These are phyloP conservation scores for Apostasia ramifera DNA, from an alignment of 106 monocot genomes.

Conservation along the genomic window DNA sequence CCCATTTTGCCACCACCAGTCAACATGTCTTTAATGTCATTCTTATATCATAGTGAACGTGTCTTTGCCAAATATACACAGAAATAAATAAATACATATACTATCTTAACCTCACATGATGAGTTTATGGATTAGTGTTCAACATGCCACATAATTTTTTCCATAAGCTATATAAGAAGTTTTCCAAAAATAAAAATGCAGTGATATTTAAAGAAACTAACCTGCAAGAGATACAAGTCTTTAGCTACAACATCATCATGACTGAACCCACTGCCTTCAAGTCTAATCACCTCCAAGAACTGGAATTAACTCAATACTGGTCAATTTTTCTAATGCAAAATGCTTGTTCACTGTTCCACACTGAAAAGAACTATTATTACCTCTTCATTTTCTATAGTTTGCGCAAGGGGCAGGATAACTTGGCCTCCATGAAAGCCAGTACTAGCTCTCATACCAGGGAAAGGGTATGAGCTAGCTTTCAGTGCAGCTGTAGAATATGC, in stretches of 20 bases:
- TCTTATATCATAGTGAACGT: no score
- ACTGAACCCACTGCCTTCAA: constrained; percentile 64
- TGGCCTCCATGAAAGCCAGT: constrained; percentile 68
- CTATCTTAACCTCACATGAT: no score
- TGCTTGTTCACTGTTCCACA: no score
- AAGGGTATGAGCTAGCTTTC: constrained; percentile 42
- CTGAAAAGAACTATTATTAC: constrained; percentile 16
- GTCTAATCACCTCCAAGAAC: constrained; percentile 86
- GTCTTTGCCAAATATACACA: no score
- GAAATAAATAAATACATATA: no score
- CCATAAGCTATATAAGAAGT: no score
- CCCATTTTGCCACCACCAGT: no score
- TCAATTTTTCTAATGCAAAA: no score
- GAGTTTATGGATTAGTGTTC: no score
- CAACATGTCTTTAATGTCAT: no score
- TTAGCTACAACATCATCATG: constrained; percentile 57
- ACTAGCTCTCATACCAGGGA: constrained; percentile 41
- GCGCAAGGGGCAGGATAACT: constrained; percentile 76
- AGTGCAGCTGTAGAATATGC: constrained; percentile 62
- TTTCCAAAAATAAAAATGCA: background rate
- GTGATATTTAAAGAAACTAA: constrained; percentile 7
- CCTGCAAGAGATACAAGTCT: constrained; percentile 92
- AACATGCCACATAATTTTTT: no score
- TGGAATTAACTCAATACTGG: constrained; percentile 11
- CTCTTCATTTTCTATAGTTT: constrained; percentile 90